Base-by-base conservation (phyloP, 352 stramenopile species). In the Globisporangium apiculatum region DNA sequence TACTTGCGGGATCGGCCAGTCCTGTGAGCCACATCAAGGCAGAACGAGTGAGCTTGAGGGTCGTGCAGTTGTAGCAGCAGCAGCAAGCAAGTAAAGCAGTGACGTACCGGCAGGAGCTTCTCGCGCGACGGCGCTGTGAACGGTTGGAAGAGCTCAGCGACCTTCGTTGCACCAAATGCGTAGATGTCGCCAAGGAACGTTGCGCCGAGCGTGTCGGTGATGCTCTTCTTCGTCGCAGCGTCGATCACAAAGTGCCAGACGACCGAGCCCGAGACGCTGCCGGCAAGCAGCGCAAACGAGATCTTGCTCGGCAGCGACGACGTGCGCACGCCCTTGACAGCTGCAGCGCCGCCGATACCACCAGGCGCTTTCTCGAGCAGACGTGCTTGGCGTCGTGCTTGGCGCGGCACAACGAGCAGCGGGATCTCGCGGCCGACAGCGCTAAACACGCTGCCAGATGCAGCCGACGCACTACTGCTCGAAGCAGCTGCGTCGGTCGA, bases 1-100 rank as follows among this genome's bases (percentile, higher is more conserved):
- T 51, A 94, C 78, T 58, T 89, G 73, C 36, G 78, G 81, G 43
- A 94, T 90, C 37, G 84, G 84, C 84, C 84, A 94, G 61, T 94
- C 83, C 69, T 82, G 24, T 31, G 24, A 31, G 24, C 2, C 48
- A 17, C 35, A 18, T 50, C 35, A 12, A n/a, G 14, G 46, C 18
- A 53, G 38, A 45, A 14, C 14, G 41, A 11, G n/a, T 48, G 45
- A 11, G 11, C 41, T 11, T n/a, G 31, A 5, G 17, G 4, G 12
- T n/a, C 12, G 7, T 55, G 12, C 48, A 42, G 51, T 52, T n/a
- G 47, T 50, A 42, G 10, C 38, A 8, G 15, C 12, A 57, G 17
- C 4, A 50, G 4, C 3, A 2, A 8, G 12, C 12, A 40, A 3
- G 24, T 31, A 31, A 31, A 31, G 24, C 24, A 31, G 24, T 3